Conservation (phyloP, 345 rosid genomes). For the Pistacia integerrima region DNA sequence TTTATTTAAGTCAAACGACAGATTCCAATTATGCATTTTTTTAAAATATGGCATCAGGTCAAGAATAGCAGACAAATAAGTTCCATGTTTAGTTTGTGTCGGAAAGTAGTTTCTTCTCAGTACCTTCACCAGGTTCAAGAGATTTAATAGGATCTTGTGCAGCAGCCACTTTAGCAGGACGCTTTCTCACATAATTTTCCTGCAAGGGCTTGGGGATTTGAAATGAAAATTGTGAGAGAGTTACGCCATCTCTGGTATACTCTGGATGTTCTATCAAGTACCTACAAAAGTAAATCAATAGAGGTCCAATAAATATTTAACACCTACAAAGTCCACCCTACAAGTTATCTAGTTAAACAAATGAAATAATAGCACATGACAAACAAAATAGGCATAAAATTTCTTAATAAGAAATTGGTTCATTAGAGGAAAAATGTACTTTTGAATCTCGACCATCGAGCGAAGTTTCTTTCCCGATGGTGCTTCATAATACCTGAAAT, state of each 20-base stretch:
- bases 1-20: not conserved
- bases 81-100: not conserved
- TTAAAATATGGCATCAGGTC: not conserved
- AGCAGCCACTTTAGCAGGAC: slow-evolving; percentile 35
- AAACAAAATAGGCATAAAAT: not conserved
- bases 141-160: slow-evolving; percentile 34
- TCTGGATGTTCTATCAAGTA: slow-evolving; percentile 63
- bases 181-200: slow-evolving; percentile 68
- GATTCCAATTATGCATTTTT: not conserved
- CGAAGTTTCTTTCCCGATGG: slow-evolving; percentile 93
- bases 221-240: slow-evolving; percentile 66
- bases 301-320: not conserved
- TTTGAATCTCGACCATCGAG: slow-evolving; percentile 78
- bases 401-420: not conserved
- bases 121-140: slow-evolving; percentile 52
- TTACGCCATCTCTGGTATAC: slow-evolving; percentile 43
- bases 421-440: slow-evolving; percentile 41
- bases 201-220: slow-evolving; percentile 74
- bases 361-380: not conserved
- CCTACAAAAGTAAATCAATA: slow-evolving; percentile 35
- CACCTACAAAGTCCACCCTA: not conserved
- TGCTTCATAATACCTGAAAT: slow-evolving; percentile 77
- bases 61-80: not conserved
- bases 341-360: not conserved
- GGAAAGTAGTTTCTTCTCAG: not conserved